Evolutionary conservation across 257 asterid genomes (phyloP).

Genomic region (Marsdenia floribunda): DNA sequence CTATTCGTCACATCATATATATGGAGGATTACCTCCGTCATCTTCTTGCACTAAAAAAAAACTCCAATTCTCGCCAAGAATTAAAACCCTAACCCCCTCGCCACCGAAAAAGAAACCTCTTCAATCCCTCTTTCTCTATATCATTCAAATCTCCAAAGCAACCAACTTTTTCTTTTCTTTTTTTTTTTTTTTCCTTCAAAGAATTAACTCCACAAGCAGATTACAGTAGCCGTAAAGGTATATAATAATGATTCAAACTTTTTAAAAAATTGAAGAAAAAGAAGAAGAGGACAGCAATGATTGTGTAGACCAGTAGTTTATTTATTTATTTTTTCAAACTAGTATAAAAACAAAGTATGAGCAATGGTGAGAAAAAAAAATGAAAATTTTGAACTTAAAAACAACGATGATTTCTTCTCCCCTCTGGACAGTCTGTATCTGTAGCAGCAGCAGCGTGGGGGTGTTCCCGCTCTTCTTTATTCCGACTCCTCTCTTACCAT

Average conservation of each 20-base stretch:
- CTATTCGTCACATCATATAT: conserved; percentile 94
- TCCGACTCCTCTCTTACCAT: too few relatives aligned
- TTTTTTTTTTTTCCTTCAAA: too few relatives aligned
- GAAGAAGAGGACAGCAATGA: conserved; percentile 3
- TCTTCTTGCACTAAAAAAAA: conserved; percentile 16
- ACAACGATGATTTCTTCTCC: neutral
- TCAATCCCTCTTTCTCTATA: neutral
- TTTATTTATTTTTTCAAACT: too few relatives aligned
- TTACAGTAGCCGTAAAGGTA: too few relatives aligned
- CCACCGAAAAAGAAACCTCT: neutral
- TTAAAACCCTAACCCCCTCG: conserved; percentile 26
- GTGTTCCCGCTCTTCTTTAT: neutral
- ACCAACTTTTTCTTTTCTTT: neutral
- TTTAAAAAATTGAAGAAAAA: neutral
- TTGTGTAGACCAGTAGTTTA: neutral
- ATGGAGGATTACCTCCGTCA: conserved; percentile 81
- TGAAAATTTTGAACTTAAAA: neutral
- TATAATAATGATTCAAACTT: neutral
- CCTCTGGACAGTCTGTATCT: neutral
- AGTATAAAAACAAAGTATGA: too few relatives aligned
- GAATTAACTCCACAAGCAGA: neutral
- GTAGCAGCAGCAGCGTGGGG: neutral
- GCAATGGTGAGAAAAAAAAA: neutral
- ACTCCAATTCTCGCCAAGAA: neutral
- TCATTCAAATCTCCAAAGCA: neutral